Evolutionary conservation across 129 eudicot species (phyloP).

Genomic region (Ambrosia artemisiifolia): DNA sequence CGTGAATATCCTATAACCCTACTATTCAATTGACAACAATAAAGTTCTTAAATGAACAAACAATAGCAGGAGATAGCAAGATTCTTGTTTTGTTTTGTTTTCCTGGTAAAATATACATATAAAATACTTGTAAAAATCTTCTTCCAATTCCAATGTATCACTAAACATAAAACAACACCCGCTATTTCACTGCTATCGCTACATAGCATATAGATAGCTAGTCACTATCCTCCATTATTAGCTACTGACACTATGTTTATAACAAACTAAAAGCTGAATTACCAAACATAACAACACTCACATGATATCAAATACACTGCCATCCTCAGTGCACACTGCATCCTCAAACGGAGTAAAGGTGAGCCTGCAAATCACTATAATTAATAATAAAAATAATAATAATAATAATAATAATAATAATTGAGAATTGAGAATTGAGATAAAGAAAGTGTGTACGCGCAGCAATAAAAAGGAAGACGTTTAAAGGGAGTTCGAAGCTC

Average conservation of each 20-base stretch:
- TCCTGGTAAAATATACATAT: too few relatives aligned
- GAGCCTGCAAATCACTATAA: constrained; percentile 42
- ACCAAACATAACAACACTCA: constrained; percentile 16
- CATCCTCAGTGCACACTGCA: constrained; percentile 85
- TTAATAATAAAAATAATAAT: too few relatives aligned
- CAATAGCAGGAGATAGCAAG: too few relatives aligned
- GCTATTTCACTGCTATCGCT: too few relatives aligned
- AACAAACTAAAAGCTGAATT: not conserved
- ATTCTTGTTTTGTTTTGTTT: too few relatives aligned
- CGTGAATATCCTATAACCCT: not conserved
- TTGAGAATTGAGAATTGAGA: too few relatives aligned
- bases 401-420: too few relatives aligned
- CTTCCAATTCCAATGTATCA: too few relatives aligned
- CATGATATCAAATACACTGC: constrained; percentile 86
- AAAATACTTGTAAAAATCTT: too few relatives aligned
- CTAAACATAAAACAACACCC: too few relatives aligned
- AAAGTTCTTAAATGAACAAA: not conserved
- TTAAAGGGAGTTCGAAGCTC: constrained; percentile 80
- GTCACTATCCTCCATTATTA: too few relatives aligned
- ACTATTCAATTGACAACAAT: not conserved
- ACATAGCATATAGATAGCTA: too few relatives aligned
- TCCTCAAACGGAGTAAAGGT: constrained; percentile 94
- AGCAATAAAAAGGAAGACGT: constrained; percentile 97
- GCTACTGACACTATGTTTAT: not conserved
- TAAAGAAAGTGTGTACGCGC: constrained; percentile 55